Base-by-base conservation (phyloP, 1,139 yeast genomes). In the Hanseniaspora gamundiae region DNA sequence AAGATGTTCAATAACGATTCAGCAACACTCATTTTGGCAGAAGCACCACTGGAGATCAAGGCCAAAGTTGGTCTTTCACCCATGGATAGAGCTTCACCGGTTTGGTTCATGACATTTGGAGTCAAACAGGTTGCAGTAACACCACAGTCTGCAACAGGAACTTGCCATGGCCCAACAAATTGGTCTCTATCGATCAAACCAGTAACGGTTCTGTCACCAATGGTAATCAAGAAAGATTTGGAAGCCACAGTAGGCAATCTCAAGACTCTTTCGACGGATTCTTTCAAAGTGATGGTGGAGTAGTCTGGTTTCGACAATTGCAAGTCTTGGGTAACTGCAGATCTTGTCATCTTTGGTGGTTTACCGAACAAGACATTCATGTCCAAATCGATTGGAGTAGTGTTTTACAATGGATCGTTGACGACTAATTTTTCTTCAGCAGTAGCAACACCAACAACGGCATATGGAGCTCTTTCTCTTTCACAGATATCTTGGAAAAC, bases 91-190 rank as follows among this genome's bases (percentile, higher is more conserved):
- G 98, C 95, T 68, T 93, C 98, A 70, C 99, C 99, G 21, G 94
- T 81, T 10, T 67, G 55, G 49, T 80, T 65, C 43, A 83, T 66
- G 7, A 72, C 69, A 44, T 78, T 82, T 19, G 46, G 43, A 54
- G 94, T 96, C 45, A 86, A 73, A 2, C 96, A 84, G 0, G 97
- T 81, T 48, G 85, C 81, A 17, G 98, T 88, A 45, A 91, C 96
- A 64, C 95, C 98, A 47, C 87, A 96, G 62, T 93, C 97, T n/a
- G 98, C 93, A 21, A 93, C 98, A 39, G 99, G 98, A 5, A 83
- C 88, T 71, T 93, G 99, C 97, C 98, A 93, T 58, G 98, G 98
- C 39, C 99, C 99, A 49, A 93, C 97, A 82, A 88, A 82, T 69
- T 93, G 99, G 62, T 93, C 99, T 61, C 98, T 80, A 58, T 94